Conservation (phyloP, 2,329 filamentous ascomycete species). For the Aotearoamyces nothofagi region DNA sequence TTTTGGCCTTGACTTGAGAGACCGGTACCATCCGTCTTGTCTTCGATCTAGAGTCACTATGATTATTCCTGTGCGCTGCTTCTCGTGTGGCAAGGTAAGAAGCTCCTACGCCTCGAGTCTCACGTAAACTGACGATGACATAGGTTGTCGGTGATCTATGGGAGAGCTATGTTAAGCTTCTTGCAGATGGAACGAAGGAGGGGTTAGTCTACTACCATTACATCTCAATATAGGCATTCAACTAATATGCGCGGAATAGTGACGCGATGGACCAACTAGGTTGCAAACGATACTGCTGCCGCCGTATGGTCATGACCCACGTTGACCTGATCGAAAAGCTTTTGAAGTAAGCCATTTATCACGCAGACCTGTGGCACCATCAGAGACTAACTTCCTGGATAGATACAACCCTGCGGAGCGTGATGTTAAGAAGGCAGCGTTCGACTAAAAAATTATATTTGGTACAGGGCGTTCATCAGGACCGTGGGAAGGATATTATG, state of each 20-base stretch:
- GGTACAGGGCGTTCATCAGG: conserved; percentile 1
- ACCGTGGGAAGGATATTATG: not conserved
- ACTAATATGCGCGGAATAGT: conserved; percentile 29
- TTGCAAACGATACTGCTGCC: conserved; percentile 93
- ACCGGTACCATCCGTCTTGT: too few species aligned
- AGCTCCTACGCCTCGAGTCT: conserved; percentile 5
- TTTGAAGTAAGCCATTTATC: conserved; percentile 48
- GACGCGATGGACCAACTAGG: conserved; percentile 93
- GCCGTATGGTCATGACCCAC: conserved; percentile 98
- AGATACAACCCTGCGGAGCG: conserved; percentile 34
- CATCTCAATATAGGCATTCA: not conserved
- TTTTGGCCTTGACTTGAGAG: not conserved
- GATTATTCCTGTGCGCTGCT: conserved; percentile 98
- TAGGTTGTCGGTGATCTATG: conserved; percentile 95
- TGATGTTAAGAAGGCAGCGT: conserved; percentile 24
- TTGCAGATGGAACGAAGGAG: conserved; percentile 62
- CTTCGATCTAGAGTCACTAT: too few species aligned
- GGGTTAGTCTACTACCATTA: conserved; percentile 39
- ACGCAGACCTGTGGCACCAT: conserved; percentile 1
- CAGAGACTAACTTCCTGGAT: conserved; percentile 7
- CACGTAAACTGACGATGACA: conserved; percentile 5
- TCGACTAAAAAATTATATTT: conserved; percentile 10
- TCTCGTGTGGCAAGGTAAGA: conserved; percentile 95
- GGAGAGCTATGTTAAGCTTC: conserved; percentile 84
- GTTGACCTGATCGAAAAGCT: conserved; percentile 98